These are phyloP conservation scores for Leishmania arabica DNA, from an alignment of 208 protist species.

Conservation along the genomic window DNA sequence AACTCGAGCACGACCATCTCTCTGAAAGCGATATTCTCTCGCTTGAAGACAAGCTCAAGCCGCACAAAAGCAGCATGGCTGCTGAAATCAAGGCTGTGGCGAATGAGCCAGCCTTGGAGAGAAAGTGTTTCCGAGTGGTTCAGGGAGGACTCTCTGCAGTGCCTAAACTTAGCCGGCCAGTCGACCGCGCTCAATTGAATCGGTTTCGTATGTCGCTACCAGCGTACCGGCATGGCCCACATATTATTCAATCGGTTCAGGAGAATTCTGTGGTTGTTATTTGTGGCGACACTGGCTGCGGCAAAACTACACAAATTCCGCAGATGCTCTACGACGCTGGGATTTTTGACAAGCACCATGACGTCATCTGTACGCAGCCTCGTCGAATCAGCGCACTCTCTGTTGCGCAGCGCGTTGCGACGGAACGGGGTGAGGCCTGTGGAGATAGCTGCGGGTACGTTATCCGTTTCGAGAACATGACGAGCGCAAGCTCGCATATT, in stretches of 20 bases:
- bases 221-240: slow-evolving; percentile 43
- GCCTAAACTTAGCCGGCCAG: slow-evolving; percentile 22
- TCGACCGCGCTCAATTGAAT: slow-evolving; percentile 40
- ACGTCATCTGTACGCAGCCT: slow-evolving; percentile 90
- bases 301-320: slow-evolving; percentile 97
- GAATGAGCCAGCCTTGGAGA: slow-evolving; percentile 14
- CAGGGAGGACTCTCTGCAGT: slow-evolving; percentile 43
- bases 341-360: slow-evolving; percentile 56
- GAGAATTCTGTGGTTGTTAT: slow-evolving; percentile 80
- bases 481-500: slow-evolving; percentile 89
- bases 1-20: slow-evolving; percentile 50
- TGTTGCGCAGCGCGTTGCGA: slow-evolving; percentile 88
- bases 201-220: slow-evolving; percentile 66
- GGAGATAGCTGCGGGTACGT: slow-evolving; percentile 91
- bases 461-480: slow-evolving; percentile 88
- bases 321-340: slow-evolving; percentile 76
- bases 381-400: slow-evolving; percentile 91
- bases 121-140: slow-evolving; percentile 37
- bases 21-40: slow-evolving; percentile 28
- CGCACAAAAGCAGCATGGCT: slow-evolving; percentile 56
- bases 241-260: slow-evolving; percentile 66
- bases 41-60: slow-evolving; percentile 30
- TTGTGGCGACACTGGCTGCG: slow-evolving; percentile 97
- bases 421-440: slow-evolving; percentile 80
- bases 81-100: slow-evolving; percentile 40